Base-by-base conservation (phyloP, 2,329 filamentous ascomycete species). In the Alternaria brassicicola region DNA sequence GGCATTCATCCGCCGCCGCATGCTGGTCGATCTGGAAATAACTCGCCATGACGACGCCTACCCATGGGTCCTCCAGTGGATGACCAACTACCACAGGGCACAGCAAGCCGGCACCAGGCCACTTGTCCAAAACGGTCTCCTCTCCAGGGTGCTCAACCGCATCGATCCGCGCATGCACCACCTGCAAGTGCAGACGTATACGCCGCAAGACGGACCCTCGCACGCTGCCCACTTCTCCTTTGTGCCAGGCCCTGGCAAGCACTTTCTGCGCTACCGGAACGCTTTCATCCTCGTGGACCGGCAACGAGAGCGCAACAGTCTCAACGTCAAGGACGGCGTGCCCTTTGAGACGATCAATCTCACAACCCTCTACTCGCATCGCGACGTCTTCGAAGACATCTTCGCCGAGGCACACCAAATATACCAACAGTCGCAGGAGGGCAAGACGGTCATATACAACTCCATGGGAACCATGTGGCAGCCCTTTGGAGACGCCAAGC, bases 21-120 rank as follows among this genome's bases (percentile, higher is more conserved):
- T 99, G 80, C 88, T 99, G 28, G 92, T 98, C 69, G 93, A 97
- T 71, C 88, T 99, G 70, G 95, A 99, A 78, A 97, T 99, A 78
- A 94, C 91, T 77, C 91, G 92, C 74, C 91, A 94, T 70, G 95
- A 99, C 79, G 88, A 92, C 42, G 93, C 94, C 2, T 99, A 98
- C 76, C 88, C 88, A 38, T 98, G 93, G 94, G 88, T 99, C 39
- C 84, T 99, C 9, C 89, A 93, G 64, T 99, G 95, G 93, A 90
- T 99, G 76, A 93, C 93, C 6, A 85, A 92, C 55, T 92, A 92
- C 64, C 91, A 93, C 50, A 84, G 88, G 53, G 72, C 81, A 71
- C 67, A 91, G 83, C 61, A 89, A 84, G 71, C 79, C 6, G 72
- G 74, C 48, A 53, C 67, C 17, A 74, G 77, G 50, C 63, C 63